Conservation (phyloP, 345 rosid genomes). For the Melastoma malabathricum region DNA sequence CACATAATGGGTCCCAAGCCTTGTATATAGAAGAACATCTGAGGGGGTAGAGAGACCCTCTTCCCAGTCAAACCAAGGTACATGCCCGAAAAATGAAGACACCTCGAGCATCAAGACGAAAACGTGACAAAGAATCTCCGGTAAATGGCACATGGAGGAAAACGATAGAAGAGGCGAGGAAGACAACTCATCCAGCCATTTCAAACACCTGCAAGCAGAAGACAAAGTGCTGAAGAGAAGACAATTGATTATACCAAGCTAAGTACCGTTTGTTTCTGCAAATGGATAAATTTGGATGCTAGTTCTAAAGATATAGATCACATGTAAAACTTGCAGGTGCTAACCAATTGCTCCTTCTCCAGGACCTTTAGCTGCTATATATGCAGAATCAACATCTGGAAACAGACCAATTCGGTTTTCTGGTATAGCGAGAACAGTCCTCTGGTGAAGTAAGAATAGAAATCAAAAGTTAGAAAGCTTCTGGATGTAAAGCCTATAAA, state of each 20-base stretch:
- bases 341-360: constrained; percentile 92
- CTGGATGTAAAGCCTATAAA: too few relatives aligned
- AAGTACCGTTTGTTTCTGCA: too few relatives aligned
- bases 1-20: constrained; percentile 79
- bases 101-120: background rate
- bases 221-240: too few relatives aligned
- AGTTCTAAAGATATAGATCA: too few relatives aligned
- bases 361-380: constrained; percentile 76
- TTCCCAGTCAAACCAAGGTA: constrained; percentile 91
- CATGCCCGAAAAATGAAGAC: constrained; percentile 39
- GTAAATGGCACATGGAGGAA: too few relatives aligned
- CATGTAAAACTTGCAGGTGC: too few relatives aligned
- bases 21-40: constrained; percentile 62
- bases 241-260: too few relatives aligned
- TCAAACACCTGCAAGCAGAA: too few relatives aligned
- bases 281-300: too few relatives aligned
- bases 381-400: constrained; percentile 92
- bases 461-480: too few relatives aligned
- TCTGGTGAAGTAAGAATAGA: constrained; percentile 15
- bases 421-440: constrained; percentile 88
- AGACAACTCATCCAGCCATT: too few relatives aligned
- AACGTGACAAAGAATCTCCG: background rate
- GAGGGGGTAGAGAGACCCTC: constrained; percentile 80
- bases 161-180: too few relatives aligned
- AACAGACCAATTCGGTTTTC: constrained; percentile 97